Conservation (phyloP, 2,329 filamentous ascomycete genomes). For the Fusarium secorum region DNA sequence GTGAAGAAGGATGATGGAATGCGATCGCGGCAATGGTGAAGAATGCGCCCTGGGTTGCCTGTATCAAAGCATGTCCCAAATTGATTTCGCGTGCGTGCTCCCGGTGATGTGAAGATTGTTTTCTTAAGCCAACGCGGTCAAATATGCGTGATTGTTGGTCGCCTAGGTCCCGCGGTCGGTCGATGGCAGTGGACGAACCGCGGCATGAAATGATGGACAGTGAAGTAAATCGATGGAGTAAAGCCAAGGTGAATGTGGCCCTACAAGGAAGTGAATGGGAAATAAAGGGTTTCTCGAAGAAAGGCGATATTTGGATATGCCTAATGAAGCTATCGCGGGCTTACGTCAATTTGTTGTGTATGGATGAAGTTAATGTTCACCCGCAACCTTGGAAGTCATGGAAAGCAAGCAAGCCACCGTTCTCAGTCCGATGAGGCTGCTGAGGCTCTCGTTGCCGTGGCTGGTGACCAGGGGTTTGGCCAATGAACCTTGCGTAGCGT, state of each 20-base stretch:
- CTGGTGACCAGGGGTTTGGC: slow-evolving; percentile 25
- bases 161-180: slow-evolving; percentile 37
- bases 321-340: slow-evolving; percentile 27
- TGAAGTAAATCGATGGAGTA: background rate
- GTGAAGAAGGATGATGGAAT: slow-evolving; percentile 14
- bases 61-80: slow-evolving; percentile 36
- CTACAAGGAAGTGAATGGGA: background rate
- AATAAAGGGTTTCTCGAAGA: background rate
- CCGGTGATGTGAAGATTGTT: background rate
- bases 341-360: slow-evolving; percentile 20
- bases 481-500: slow-evolving; percentile 11
- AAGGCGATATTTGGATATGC: background rate
- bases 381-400: slow-evolving; percentile 11
- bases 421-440: slow-evolving; percentile 35
- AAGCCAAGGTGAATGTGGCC: background rate
- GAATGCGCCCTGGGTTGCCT: slow-evolving; percentile 30
- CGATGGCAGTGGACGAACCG: slow-evolving; percentile 39
- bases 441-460: slow-evolving; percentile 39
- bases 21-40: slow-evolving; percentile 27
- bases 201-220: slow-evolving; percentile 32
- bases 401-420: slow-evolving; percentile 30
- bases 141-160: slow-evolving; percentile 37
- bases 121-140: slow-evolving; percentile 35
- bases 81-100: slow-evolving; percentile 12
- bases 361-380: slow-evolving; percentile 25